Base-by-base conservation (phyloP, 2,329 filamentous ascomycete genomes). In the Byssochlamys sp. region DNA sequence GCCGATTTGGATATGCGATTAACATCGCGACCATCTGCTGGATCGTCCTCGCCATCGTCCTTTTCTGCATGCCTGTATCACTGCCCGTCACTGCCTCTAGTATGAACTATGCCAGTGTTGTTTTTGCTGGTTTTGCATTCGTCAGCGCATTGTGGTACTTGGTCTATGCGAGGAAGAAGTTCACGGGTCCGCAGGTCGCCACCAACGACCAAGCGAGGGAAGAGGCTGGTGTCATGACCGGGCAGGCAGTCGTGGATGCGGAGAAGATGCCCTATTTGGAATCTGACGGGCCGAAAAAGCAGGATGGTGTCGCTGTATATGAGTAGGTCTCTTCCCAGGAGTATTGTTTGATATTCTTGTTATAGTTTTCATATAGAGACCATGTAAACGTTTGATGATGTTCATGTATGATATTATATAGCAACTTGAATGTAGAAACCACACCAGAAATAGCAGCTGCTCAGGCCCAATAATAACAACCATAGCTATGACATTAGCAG, bases 21-120 rank as follows among this genome's bases (percentile, higher is more conserved):
- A 91, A 91, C 68, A 70, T 82, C 33, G 72, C 84, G 50, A 88
- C 85, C 55, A 71, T 90, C n/a, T 72, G 76, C 45, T 91, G 88
- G 88, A 89, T 91, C 58, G 71, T 77, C 31, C 77, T 91, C 19
- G 81, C 87, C 1, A 80, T 89, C 14, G 80, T 88, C 57, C 75
- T 91, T 51, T 91, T 90, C 75, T 90, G 86, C 69, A 89, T 91
- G 86, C 88, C 84, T 2, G 80, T 83, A 4, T 78, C 80, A 2
- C 69, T 87, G 9, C 81, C 83, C 0, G 83, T 86, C 2, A 75
- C 77, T 10, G 69, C 83, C 3, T 70, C 69, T 11, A 77, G 73
- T 19, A 87, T 87, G 84, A 87, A 87, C 69, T 87, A 87, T 66
- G 84, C 84, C 2, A 83, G 80, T 19, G 84, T 83, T 6, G 85